Evolutionary conservation across 2,329 filamentous ascomycete genomes (phyloP), one percentile per base, ranked within the genome.

Genomic region (Ascochyta fabae): DNA sequence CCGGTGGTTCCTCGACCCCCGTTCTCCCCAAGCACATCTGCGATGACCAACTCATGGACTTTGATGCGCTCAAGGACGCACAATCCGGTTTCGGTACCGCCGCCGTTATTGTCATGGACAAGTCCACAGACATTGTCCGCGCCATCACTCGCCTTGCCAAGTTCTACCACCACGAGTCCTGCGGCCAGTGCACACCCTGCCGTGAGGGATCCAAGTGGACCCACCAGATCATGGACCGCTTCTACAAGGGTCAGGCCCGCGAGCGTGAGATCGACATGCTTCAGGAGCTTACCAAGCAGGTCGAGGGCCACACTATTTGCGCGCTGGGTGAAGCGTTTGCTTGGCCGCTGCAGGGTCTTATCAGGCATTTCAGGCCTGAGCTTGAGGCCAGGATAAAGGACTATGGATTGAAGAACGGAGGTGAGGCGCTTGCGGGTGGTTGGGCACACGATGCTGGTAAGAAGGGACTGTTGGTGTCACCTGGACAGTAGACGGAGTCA

Each of bases 141-240:
- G 91, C 92, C 73, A 98, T 99, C 75, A 88, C 91, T 62, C 89
- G 95, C 69, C 87, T 99, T 68, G 91, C 90, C 71, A 91, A 94
- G 77, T 99, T 99, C 83, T 99, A 99, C 84, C 90, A 93, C 79
- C 95, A 99, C 82, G 95, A 99, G 83, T 93, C 88, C 65, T 99
- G 95, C 78, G 95, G 95, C 58, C 95, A 99, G 82, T 99, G 95
- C 83, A 99, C 95, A 55, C 95, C 95, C n/a, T 99, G 95, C 85
- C 90, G 95, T 75, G 95, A 99, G 81, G 95, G 95, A 65, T 96
- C 90, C 83, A 97, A 96, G 83, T 99, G 95, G 95, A 97, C 94
- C 10, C 90, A 96, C 79, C 93, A 99, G 83, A 98, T 99, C 78
- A 98, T 99, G 95, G 83, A 90, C 78, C 89, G 95, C 53, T 96